phyloP scores from a whole-genome alignment of 805 yeast species.

The Blastobotrys peoriensis region DNA sequence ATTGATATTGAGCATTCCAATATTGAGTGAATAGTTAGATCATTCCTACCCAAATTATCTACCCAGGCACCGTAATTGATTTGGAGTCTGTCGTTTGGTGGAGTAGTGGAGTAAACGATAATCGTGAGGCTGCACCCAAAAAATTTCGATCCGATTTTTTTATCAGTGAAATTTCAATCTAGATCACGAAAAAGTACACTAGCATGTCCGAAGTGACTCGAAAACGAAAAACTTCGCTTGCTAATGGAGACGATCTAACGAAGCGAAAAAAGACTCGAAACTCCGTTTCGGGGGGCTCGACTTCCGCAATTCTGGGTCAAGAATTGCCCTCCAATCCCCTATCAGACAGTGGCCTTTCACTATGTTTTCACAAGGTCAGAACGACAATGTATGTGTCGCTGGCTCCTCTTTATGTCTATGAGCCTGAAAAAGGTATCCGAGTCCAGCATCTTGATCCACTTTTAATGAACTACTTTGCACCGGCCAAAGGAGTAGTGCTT shows the following conservation, averaged over 20 bases:
- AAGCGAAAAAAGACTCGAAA: slow-evolving; percentile 6
- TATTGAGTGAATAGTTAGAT: too few species aligned
- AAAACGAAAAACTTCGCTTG: neutral
- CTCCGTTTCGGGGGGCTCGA: neutral
- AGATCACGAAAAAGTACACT: too few species aligned
- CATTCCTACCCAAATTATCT: too few species aligned
- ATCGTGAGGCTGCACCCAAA: too few species aligned
- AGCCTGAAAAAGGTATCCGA: slow-evolving; percentile 73
- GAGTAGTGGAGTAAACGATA: too few species aligned
- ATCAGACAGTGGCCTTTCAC: slow-evolving; percentile 34
- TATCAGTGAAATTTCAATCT: too few species aligned
- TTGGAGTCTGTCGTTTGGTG: too few species aligned
- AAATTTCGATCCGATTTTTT: too few species aligned
- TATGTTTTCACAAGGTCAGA: slow-evolving; percentile 61
- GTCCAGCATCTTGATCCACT: slow-evolving; percentile 87
- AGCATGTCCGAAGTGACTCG: neutral
- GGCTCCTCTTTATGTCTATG: slow-evolving; percentile 71
- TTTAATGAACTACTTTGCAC: slow-evolving; percentile 71
- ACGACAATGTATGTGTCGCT: slow-evolving; percentile 71
- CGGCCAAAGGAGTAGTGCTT: slow-evolving; percentile 76
- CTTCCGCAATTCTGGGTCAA: neutral
- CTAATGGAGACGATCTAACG: neutral
- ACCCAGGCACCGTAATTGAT: too few species aligned
- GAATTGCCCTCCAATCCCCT: slow-evolving; percentile 21
- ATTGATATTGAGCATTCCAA: too few species aligned